Conservation (phyloP, 2,329 filamentous ascomycete species). For the Trichoderma sp. region DNA sequence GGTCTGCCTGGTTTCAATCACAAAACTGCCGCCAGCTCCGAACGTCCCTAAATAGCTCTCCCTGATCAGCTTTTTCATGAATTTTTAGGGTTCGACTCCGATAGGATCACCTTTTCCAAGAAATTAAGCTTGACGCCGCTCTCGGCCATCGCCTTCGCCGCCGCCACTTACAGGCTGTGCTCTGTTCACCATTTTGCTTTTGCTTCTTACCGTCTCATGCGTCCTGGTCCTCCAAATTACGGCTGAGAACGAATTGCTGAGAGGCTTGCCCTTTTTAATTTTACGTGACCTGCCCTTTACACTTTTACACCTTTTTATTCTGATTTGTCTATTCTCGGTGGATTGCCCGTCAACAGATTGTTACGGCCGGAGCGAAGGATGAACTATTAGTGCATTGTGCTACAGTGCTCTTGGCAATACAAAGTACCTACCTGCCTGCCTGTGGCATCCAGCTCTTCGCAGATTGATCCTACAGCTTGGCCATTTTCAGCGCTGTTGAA, state of each 20-base stretch:
- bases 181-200: neutral
- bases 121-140: slow-evolving; percentile 16
- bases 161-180: neutral
- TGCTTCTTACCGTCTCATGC: neutral
- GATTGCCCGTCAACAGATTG: neutral
- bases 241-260: neutral
- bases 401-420: neutral
- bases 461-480: neutral
- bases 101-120: neutral
- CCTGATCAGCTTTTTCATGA: neutral
- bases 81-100: neutral
- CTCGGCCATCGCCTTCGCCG: slow-evolving; percentile 15
- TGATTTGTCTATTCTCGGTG: neutral
- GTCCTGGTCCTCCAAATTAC: neutral
- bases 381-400: neutral
- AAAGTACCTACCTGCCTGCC: neutral
- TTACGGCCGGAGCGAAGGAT: neutral
- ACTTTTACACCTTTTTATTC: no score
- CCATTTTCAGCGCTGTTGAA: neutral
- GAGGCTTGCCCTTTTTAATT: neutral
- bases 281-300: neutral
- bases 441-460: neutral
- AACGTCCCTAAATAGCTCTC: slow-evolving; percentile 9
- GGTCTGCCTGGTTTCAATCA: slow-evolving; percentile 7
- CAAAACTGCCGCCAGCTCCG: neutral